Base-by-base conservation (phyloP, 2,329 filamentous ascomycete genomes). In the Fusarium paranaense region DNA sequence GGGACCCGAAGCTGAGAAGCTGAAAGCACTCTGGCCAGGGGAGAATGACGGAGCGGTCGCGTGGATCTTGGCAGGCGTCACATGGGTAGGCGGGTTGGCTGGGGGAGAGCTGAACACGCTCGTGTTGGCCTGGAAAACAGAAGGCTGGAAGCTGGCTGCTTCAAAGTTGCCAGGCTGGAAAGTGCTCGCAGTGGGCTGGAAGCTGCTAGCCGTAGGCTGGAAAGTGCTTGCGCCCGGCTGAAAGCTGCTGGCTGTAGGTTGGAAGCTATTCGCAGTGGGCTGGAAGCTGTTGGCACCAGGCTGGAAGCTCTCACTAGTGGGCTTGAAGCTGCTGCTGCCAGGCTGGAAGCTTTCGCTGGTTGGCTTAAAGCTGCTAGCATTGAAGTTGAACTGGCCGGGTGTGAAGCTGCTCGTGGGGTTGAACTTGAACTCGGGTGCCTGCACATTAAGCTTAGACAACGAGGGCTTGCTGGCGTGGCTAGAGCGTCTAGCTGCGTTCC, bases 361-460 rank as follows among this genome's bases (percentile, higher is more conserved):
- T 11, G 71, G 71, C 27, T 73, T 60, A 11, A 73, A 73, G 45
- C 54, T 38, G 40, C 50, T 64, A 16, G 54, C 81, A 37, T 62
- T 63, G 27, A 78, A 77, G 56, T 69, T 71, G 59, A 74, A 78
- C 40, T 78, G 71, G 2, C 75, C 76, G 33, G 76, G 75, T 6
- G 73, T 78, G 27, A 78, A 78, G 35, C 68, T 77, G 77, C 81
- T 88, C 13, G 74, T 81, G 5, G 89, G 89, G 71, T 90, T 90
- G 82, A 96, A 96, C 77, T 92, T 94, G 86, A 98, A 98, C 79
- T 97, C 94, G 56, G 95, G 93, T 0, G 96, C 96, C 71, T 93
- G 90, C 33, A 97, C 95, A 78, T 98, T 98, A 76, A 98, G 89
- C 75, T 92, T 95, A 1, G 95, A 94, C 50, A 92, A 82, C 0